Percentiles rank a stretch among this genome's conserved stretches.
These are phyloP conservation scores for Microbotryum intermedium DNA, from an alignment of 1,284 basidiomycete species.

Conservation along the genomic window DNA sequence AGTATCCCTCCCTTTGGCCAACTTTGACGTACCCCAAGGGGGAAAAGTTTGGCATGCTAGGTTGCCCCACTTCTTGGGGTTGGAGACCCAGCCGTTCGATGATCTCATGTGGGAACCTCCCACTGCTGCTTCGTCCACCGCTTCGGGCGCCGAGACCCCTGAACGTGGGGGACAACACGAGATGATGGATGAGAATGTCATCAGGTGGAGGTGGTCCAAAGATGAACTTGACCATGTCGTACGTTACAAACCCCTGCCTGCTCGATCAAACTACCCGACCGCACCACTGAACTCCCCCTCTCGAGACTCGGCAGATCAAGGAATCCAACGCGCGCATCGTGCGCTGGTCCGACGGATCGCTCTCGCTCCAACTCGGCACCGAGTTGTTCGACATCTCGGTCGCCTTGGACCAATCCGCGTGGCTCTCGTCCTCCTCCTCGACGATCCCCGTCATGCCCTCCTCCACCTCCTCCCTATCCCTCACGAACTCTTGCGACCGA, in stretches of 20 bases:
- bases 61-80: constrained; percentile 71
- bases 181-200: constrained; percentile 76
- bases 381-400: constrained; percentile 81
- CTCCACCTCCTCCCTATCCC: constrained; percentile 43
- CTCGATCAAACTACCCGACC: too few species aligned
- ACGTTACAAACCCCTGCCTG: not conserved
- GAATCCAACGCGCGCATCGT: constrained; percentile 82
- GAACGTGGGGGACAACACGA: too few species aligned
- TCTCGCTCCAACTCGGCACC: constrained; percentile 73
- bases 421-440: constrained; percentile 25
- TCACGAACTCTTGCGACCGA: constrained; percentile 23
- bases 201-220: constrained; percentile 80
- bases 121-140: too few species aligned
- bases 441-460: constrained; percentile 3
- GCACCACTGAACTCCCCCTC: not conserved
- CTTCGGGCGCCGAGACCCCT: too few species aligned
- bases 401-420: constrained; percentile 60
- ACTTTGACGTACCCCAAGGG: constrained; percentile 61
- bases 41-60: constrained; percentile 55
- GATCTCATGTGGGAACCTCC: constrained; percentile 68
- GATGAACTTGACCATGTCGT: constrained; percentile 61
- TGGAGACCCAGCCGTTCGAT: constrained; percentile 73
- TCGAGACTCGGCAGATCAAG: constrained; percentile 46
- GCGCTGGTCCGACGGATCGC: constrained; percentile 81
- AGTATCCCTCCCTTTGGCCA: constrained; percentile 66